Evolutionary conservation across 2,329 filamentous ascomycete genomes (phyloP).

Genomic region (Alternaria panax): DNA sequence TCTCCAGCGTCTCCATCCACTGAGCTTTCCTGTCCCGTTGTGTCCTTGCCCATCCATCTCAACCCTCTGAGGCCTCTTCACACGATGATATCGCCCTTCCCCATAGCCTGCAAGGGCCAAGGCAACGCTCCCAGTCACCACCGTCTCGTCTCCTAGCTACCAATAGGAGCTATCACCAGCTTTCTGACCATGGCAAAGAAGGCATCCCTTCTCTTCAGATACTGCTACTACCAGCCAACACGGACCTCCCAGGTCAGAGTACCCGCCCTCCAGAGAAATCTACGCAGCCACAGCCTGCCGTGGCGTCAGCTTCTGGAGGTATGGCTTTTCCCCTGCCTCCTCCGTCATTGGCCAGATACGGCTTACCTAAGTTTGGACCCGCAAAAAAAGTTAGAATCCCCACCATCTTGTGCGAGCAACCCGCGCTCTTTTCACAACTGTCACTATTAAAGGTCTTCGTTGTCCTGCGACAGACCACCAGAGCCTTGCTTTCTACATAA

Average conservation of each 20-base stretch:
- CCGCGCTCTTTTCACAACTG: slow-evolving; percentile 21
- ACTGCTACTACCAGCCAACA: background rate
- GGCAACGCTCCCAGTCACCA: background rate
- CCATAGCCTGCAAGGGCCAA: background rate
- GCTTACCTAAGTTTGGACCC: slow-evolving; percentile 12
- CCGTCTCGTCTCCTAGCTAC: background rate
- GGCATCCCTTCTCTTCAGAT: background rate
- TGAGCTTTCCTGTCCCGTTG: background rate
- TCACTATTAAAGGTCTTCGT: slow-evolving; percentile 30
- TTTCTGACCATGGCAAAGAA: background rate
- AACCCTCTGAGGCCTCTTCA: background rate
- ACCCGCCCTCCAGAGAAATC: background rate
- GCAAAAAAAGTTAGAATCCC: slow-evolving; percentile 26
- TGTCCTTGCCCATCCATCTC: background rate
- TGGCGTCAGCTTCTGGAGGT: background rate
- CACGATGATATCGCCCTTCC: too few relatives aligned
- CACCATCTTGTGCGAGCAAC: slow-evolving; percentile 30
- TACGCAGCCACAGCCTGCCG: background rate
- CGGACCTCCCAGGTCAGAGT: background rate
- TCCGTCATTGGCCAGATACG: slow-evolving; percentile 16
- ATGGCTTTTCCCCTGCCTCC: slow-evolving; percentile 2
- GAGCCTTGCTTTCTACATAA: slow-evolving; percentile 32
- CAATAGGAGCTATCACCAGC: background rate
- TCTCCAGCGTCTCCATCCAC: background rate
- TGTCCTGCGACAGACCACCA: slow-evolving; percentile 29